phyloP scores from a whole-genome alignment of 345 rosid species.

The Litchi chinensis region DNA sequence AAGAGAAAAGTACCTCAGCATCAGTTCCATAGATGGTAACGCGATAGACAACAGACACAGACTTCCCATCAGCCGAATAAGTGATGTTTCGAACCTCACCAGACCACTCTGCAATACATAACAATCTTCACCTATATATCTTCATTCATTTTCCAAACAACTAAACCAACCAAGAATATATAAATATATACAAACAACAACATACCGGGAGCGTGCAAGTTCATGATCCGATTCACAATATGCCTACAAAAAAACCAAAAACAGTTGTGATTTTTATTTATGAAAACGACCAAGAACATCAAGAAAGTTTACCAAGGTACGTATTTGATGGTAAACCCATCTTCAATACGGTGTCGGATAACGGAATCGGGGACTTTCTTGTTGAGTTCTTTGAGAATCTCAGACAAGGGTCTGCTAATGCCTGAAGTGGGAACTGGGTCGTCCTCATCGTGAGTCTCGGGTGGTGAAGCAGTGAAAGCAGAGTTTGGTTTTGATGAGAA shows the following conservation, averaged over 20 bases:
- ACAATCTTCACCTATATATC: background rate
- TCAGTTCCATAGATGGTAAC: conserved; percentile 83
- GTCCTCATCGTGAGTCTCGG: conserved; percentile 21
- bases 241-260: conserved; percentile 47
- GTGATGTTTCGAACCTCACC: conserved; percentile 80
- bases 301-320: conserved; percentile 61
- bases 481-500: conserved; percentile 15
- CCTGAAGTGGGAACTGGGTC: conserved; percentile 60
- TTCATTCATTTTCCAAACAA: no score
- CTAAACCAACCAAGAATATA: background rate
- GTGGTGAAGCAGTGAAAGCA: conserved; percentile 4
- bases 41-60: conserved; percentile 79
- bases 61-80: conserved; percentile 77
- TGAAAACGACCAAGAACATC: background rate
- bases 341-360: conserved; percentile 52
- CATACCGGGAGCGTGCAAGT: conserved; percentile 76
- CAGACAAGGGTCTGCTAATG: conserved; percentile 66
- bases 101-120: conserved; percentile 65
- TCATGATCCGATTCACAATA: conserved; percentile 76
- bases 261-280: background rate
- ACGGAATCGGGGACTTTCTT: conserved; percentile 75
- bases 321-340: conserved; percentile 66
- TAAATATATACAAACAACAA: background rate
- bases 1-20: conserved; percentile 85
- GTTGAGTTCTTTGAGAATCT: conserved; percentile 76